These are phyloP conservation scores for Orbilia ellipsospora DNA, from an alignment of 2,329 filamentous ascomycete species.

Conservation along the genomic window DNA sequence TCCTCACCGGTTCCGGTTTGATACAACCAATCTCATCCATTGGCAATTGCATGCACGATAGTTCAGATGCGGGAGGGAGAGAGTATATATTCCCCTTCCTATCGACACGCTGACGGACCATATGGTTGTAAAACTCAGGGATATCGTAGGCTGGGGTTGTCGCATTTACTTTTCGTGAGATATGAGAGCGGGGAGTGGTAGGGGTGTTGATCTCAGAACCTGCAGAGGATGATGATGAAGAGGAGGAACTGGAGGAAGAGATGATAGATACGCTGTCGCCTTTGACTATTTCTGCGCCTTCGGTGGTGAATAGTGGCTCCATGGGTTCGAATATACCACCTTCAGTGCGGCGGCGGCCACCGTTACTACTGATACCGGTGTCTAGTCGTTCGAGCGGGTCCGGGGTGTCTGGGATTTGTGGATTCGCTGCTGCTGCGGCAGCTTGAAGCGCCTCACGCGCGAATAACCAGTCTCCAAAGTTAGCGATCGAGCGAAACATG, in stretches of 20 bases:
- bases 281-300: constrained; percentile 36
- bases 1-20: constrained; percentile 80
- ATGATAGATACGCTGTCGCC: constrained; percentile 34
- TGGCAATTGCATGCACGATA: constrained; percentile 74
- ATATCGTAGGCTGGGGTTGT: constrained; percentile 15
- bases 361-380: background rate
- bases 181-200: background rate
- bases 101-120: constrained; percentile 90
- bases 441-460: constrained; percentile 68
- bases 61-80: constrained; percentile 72
- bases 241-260: constrained; percentile 30
- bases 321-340: constrained; percentile 3
- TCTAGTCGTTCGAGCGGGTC: background rate
- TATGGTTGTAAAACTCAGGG: constrained; percentile 76
- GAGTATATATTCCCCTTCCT: constrained; percentile 78
- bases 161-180: constrained; percentile 23
- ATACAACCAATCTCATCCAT: constrained; percentile 78
- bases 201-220: background rate
- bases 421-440: background rate
- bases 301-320: constrained; percentile 33
- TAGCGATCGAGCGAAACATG: constrained; percentile 92
- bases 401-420: constrained; percentile 25
- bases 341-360: no score
- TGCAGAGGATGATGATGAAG: background rate
- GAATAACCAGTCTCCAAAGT: constrained; percentile 92